Evolutionary conservation across 257 asterid species (phyloP), one percentile per base, ranked within the genome.

Genomic region (Salvia hispanica): DNA sequence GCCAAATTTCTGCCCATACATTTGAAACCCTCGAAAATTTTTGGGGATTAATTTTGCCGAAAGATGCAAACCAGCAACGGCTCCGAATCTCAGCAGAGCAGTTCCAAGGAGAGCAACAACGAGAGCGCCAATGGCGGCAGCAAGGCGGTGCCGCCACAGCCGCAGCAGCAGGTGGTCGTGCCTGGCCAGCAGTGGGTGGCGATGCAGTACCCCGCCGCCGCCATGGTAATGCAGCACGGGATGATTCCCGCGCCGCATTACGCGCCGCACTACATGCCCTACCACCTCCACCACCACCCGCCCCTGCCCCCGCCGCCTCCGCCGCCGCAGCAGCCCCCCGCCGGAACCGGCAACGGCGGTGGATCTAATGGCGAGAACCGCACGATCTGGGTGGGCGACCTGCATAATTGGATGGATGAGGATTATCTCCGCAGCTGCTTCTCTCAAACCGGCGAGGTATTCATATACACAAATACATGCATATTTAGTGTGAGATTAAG

Each of bases 361-460:
- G 79, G 93, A 81, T 82, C 91, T 70, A 84, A 79, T 55, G 94
- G 84, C 9, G 97, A 88, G 62, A 92, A 92, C 73, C 84, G 88
- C 67, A 92, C 97, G 84, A 81, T 92, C 90, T 92, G 98, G 98
- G 92, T 92, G 4, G 98, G 98, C 0, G 98, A 92, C 83, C 88
- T 92, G 21, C 88, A 84, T 50, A 78, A 72, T 75, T 92, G 98
- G 98, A 92, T 92, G 98, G 98, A 90, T 62, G 98, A 92, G 84
- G 97, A 92, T 79, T 92, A 92, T 75, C 90, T 92, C 54, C 88
- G 96, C 11, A 88, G 55, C 84, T 92, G 98, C 89, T 92, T 92
- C 31, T 95, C 92, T 78, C 73, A 96, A 25, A 85, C 93, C 18
- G 89, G 92, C 51, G 97, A 86, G 97, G 96, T 92, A 76, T 52